Evolutionary conservation across 371 early-diverging fungal species (phyloP), one percentile per base, ranked within the genome.

Genomic region (Mortierella sp.): DNA sequence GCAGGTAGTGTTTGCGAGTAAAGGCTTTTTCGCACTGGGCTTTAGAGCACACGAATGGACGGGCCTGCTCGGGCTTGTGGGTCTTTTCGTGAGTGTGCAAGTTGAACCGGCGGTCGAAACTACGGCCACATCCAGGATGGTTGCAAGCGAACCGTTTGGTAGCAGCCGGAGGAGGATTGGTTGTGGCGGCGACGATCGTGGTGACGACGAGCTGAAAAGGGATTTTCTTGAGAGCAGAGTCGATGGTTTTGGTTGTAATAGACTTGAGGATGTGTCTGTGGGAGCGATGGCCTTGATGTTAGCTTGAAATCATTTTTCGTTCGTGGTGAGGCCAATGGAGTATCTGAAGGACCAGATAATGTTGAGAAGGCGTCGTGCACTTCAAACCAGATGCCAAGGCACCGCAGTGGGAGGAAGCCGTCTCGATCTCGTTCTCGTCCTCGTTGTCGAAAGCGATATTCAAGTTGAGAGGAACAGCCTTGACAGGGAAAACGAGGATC

Each of bases 71-170:
- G 43, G 91, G 89, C 73, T 93, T 88, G 76, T 95, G 96, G 13
- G 93, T 94, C 76, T 89, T 89, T 66, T 91, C 84, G 79, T 95
- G 96, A 0, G 93, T 91, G 73, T 91, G 89, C 50, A 95, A 87
- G 81, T 95, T 95, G 81, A 91, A 94, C 24, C 90, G 90, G 55
- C 96, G 91, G 47, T 89, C 91, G 74, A 94, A 95, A 24, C 73
- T 73, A 41, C 85, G 79, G 55, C 86, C 85, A 76, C 95, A 95
- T 11, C 87, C 82, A 9, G 82, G 85, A 63, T 77, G 79, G 66
- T 55, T 77, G 71, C 90, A 90, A 22, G 87, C 74, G 74, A 87
- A 90, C 61, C 86, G 86, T 70, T 85, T 80, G 52, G 68, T 24
- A 50, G 83, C 70, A 2, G 75, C 4, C 10, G 72, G n/a, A n/a